phyloP scores from a whole-genome alignment of 345 rosid species.

The Eutrema yunnanense region DNA sequence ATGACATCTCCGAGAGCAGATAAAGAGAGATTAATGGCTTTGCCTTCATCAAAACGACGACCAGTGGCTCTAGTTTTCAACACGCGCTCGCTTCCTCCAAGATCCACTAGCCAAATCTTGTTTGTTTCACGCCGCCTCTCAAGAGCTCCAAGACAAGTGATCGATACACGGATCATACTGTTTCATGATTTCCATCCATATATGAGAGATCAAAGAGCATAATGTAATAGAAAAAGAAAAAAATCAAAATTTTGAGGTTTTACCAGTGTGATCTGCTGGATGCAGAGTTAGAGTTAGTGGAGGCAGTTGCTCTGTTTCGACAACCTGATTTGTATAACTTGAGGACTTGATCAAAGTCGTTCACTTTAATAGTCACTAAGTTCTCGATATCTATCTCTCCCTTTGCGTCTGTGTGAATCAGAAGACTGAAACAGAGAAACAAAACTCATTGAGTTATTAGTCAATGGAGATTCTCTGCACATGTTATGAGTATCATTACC shows the following conservation, averaged over 20 bases:
- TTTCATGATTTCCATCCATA: background rate
- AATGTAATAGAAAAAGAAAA: background rate
- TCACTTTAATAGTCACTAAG: conserved; percentile 54
- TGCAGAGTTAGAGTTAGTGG: conserved; percentile 57
- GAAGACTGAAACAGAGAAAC: conserved; percentile 48
- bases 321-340: conserved; percentile 69
- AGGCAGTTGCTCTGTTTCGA: conserved; percentile 71
- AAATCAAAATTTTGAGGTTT: background rate
- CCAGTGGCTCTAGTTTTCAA: conserved; percentile 77
- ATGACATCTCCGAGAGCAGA: conserved; percentile 84
- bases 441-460: background rate
- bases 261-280: conserved; percentile 93
- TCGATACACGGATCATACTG: conserved; percentile 66
- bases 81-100: conserved; percentile 88
- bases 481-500: conserved; percentile 35
- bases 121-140: conserved; percentile 64
- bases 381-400: conserved; percentile 62
- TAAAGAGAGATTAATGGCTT: conserved; percentile 78
- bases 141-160: conserved; percentile 48
- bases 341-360: conserved; percentile 54
- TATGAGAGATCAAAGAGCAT: background rate
- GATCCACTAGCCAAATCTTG: conserved; percentile 75
- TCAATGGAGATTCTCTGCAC: background rate
- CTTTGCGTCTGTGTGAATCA: conserved; percentile 48
- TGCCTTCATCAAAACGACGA: conserved; percentile 84